phyloP scores from a whole-genome alignment of 2,329 filamentous ascomycete genomes.

The Trichophyton equinum region DNA sequence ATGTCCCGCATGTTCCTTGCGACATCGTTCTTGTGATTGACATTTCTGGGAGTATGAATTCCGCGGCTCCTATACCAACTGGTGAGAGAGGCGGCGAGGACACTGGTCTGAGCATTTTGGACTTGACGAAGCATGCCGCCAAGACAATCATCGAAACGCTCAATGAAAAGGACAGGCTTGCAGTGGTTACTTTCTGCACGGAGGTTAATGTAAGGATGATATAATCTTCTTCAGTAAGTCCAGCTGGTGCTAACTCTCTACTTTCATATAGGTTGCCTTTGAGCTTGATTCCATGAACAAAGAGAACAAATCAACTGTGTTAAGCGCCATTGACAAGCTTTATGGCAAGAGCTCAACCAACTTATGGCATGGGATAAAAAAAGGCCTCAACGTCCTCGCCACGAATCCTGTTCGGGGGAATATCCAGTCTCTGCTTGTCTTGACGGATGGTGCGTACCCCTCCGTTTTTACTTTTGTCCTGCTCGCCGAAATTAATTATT shows the following conservation, averaged over 20 bases:
- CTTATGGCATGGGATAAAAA: constrained; percentile 45
- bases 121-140: constrained; percentile 49
- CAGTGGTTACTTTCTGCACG: constrained; percentile 44
- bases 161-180: constrained; percentile 42
- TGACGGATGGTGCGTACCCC: constrained; percentile 19
- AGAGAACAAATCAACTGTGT: constrained; percentile 33
- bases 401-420: constrained; percentile 17
- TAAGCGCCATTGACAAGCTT: constrained; percentile 36
- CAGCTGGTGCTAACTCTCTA: background rate
- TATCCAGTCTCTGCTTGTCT: constrained; percentile 22
- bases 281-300: constrained; percentile 38
- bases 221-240: background rate
- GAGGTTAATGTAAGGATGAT: constrained; percentile 24
- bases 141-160: constrained; percentile 47
- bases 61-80: constrained; percentile 36
- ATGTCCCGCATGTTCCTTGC: constrained; percentile 34
- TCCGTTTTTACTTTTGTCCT: background rate
- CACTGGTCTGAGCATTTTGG: constrained; percentile 43
- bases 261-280: constrained; percentile 26
- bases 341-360: constrained; percentile 36
- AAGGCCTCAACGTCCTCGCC: constrained; percentile 40
- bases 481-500: background rate
- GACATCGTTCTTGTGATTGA: constrained; percentile 53
- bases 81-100: constrained; percentile 27
- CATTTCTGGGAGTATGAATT: constrained; percentile 46